These are phyloP conservation scores for Verticillium dahliae DNA, from an alignment of 2,329 filamentous ascomycete genomes.

Conservation along the genomic window DNA sequence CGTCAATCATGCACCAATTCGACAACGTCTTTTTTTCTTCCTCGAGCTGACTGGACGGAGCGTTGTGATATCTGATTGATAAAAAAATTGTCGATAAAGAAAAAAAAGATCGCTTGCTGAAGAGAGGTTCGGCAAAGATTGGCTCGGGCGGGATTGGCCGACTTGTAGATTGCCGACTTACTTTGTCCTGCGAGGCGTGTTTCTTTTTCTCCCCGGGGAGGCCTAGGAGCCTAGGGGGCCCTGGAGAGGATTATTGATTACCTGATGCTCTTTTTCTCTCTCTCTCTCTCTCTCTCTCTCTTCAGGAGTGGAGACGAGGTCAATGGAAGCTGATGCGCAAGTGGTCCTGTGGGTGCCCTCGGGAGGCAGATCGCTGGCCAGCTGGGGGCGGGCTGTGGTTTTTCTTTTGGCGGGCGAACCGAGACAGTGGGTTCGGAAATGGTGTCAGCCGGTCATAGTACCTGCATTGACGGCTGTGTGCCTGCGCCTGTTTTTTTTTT, in stretches of 20 bases:
- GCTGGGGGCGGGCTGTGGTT: not conserved
- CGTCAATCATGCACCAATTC: not conserved
- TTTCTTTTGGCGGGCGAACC: not conserved
- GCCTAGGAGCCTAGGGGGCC: no score
- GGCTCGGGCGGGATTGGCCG: not conserved
- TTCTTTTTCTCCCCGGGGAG: not conserved
- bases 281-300: not conserved
- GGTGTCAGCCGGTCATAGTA: not conserved
- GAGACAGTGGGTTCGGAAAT: not conserved
- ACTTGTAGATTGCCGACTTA: not conserved
- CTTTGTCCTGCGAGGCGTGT: not conserved
- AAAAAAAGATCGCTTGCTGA: no score
- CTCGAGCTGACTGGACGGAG: no score
- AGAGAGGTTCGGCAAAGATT: not conserved
- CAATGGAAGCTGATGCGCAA: not conserved
- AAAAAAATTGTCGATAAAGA: not conserved
- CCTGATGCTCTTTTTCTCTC: no score
- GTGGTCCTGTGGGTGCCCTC: no score
- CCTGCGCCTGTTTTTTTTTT: not conserved
- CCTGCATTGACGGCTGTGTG: not conserved
- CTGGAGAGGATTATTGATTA: not conserved
- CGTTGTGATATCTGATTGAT: no score
- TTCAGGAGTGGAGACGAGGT: not conserved
- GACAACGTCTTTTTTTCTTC: no score
- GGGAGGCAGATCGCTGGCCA: no score